A percentile compares a stretch with the other conserved stretches of the same genome.
These are phyloP conservation scores for Phytophthora citricola DNA, from an alignment of 352 stramenopile genomes.

Conservation along the genomic window DNA sequence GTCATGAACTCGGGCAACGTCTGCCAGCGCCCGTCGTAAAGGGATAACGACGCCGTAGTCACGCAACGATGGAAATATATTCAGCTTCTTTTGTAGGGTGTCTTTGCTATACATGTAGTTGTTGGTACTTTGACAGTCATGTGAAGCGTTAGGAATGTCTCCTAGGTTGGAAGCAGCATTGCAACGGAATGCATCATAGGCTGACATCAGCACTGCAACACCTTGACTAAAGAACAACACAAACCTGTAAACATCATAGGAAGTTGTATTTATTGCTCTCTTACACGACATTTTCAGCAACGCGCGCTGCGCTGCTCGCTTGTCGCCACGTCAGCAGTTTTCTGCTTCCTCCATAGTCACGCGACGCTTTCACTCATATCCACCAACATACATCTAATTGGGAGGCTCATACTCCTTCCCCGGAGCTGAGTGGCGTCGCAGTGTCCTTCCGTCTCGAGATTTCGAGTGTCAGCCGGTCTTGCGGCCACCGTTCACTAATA, in stretches of 20 bases:
- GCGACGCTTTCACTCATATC: constrained; percentile 15
- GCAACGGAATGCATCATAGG: no score
- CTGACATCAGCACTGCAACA: neutral
- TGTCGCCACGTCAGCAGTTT: neutral
- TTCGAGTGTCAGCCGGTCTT: constrained; percentile 1
- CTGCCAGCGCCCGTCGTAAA: constrained; percentile 63
- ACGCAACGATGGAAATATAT: constrained; percentile 10
- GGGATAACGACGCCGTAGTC: neutral
- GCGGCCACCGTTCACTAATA: constrained; percentile 1
- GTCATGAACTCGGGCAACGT: constrained; percentile 86
- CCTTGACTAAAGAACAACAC: neutral
- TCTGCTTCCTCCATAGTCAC: constrained; percentile 9
- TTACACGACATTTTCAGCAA: neutral
- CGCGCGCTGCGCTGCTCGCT: constrained; percentile 1
- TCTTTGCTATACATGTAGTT: no score
- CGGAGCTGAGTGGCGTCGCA: constrained; percentile 2
- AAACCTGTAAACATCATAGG: neutral
- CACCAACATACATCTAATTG: constrained; percentile 32
- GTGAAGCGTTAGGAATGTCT: no score
- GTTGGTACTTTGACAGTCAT: no score
- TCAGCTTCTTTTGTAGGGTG: constrained; percentile 4
- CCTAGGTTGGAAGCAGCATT: no score
- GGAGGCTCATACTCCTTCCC: neutral
- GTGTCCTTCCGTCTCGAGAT: constrained; percentile 5
- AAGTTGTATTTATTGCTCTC: constrained; percentile 7